phyloP scores from a whole-genome alignment of 768 basidiomycete species.

The Calocybe gangraenosa region DNA sequence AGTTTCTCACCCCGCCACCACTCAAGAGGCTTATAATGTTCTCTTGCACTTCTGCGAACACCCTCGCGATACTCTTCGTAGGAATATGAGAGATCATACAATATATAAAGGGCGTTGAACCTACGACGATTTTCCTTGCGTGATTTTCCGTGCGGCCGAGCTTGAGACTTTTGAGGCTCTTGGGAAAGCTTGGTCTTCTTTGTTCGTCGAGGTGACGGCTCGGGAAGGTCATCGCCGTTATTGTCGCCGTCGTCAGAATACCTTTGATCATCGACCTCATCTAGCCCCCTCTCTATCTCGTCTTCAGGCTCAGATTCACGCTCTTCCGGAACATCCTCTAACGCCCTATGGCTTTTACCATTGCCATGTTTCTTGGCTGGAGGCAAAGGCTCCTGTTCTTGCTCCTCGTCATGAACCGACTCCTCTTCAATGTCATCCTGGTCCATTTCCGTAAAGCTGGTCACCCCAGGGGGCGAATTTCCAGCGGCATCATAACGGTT shows the following conservation, averaged over 20 bases:
- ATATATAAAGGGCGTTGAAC: constrained; percentile 3
- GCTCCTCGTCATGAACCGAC: constrained; percentile 25
- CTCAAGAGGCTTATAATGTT: constrained; percentile 70
- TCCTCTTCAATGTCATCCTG: constrained; percentile 46
- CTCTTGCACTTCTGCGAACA: constrained; percentile 67
- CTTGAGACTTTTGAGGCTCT: constrained; percentile 17
- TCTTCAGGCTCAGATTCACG: constrained; percentile 40
- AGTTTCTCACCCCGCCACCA: constrained; percentile 94
- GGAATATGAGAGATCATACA: too few relatives aligned
- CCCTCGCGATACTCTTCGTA: constrained; percentile 39
- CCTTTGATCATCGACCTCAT: constrained; percentile 29
- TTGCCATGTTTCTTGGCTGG: constrained; percentile 13
- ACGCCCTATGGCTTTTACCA: constrained; percentile 13
- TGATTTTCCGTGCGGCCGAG: constrained; percentile 20
- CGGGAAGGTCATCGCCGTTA: constrained; percentile 24
- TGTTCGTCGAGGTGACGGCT: constrained; percentile 24
- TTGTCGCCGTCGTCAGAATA: constrained; percentile 27
- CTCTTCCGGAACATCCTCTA: constrained; percentile 35
- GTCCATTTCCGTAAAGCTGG: constrained; percentile 46
- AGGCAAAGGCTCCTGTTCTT: constrained; percentile 24
- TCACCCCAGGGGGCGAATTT: constrained; percentile 23
- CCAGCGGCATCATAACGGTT: constrained; percentile 20
- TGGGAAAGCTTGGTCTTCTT: constrained; percentile 32
- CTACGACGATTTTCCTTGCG: constrained; percentile 42
- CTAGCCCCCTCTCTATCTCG: constrained; percentile 38